Base-by-base conservation (phyloP, 345 rosid genomes). In the Salix brachista region DNA sequence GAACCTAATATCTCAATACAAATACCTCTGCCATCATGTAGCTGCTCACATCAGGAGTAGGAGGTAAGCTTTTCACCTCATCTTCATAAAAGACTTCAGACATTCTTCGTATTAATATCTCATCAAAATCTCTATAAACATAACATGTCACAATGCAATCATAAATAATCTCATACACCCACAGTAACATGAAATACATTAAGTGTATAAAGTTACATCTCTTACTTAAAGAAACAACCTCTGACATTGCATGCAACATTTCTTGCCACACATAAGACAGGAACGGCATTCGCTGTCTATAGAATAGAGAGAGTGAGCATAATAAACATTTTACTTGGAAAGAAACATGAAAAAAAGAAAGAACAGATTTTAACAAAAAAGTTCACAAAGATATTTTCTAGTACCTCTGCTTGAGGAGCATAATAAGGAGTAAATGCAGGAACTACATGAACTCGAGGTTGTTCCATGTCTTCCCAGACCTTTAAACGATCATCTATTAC, bases 391-490 rank as follows among this genome's bases (percentile, higher is more conserved):
- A 68, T 37, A 83, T 28, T 69, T 77, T 67, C 50, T 16, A 75
- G 72, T 85, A 88, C 99, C 98, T 96, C 99, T 5, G 98, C 98
- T 80, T 89, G 99, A 80, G 99, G 99, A 85, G 99, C 97, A 83
- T 89, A 92, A 84, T 96, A 96, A 1, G 99, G 99, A 73, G 88
- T 80, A 81, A 94, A 96, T 28, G 97, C 86, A 67, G 97, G 95
- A 74, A 96, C 99, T 48, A 89, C 97, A 84, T 96, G 99, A 79
- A 96, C 99, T 74, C 97, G 89, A 39, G 95, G 92, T 84, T 96
- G 99, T 86, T 96, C 99, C 90, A 87, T 91, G 75, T 96, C 97
- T 85, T 96, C 99, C 99, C 97, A 96, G 72, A 94, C 98, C 88
- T 92, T 96, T 65, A 85, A 81, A 67, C 99, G 97, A 76, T 94